Percentiles rank a stretch among this genome's conserved stretches.
phyloP scores from a whole-genome alignment of 768 basidiomycete species.

The Holtermannia corniformis region DNA sequence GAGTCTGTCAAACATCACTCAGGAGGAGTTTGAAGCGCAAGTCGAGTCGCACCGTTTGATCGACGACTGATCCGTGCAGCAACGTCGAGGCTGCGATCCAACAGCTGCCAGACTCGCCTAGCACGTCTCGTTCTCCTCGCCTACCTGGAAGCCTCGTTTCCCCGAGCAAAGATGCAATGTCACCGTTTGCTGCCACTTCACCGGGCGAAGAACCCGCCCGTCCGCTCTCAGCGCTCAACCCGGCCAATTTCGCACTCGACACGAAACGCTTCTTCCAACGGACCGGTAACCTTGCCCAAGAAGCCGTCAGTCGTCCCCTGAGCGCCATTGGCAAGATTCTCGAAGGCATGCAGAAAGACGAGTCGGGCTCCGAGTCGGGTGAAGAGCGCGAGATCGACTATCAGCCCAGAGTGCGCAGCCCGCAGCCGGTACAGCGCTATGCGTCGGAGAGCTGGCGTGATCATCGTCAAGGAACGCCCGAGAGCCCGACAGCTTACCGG shows the following conservation, averaged over 20 bases:
- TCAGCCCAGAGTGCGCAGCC: not conserved
- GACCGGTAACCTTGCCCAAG: slow-evolving; percentile 57
- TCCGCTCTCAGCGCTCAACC: slow-evolving; percentile 57
- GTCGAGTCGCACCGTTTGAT: too few relatives aligned
- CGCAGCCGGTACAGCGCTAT: not conserved
- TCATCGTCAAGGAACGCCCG: not conserved
- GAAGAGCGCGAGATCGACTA: slow-evolving; percentile 45
- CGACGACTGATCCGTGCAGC: too few relatives aligned
- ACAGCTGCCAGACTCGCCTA: slow-evolving; percentile 63
- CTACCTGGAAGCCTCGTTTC: slow-evolving; percentile 43
- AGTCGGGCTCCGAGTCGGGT: slow-evolving; percentile 43
- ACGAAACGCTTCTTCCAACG: slow-evolving; percentile 75
- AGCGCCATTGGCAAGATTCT: slow-evolving; percentile 80
- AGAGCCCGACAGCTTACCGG: not conserved
- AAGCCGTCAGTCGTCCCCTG: slow-evolving; percentile 77
- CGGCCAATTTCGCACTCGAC: slow-evolving; percentile 52
- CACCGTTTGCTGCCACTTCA: slow-evolving; percentile 26
- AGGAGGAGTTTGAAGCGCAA: slow-evolving; percentile 80
- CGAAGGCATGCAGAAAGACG: slow-evolving; percentile 63
- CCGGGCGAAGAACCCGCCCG: slow-evolving; percentile 80
- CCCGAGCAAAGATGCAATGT: slow-evolving; percentile 27
- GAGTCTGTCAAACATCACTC: slow-evolving; percentile 82
- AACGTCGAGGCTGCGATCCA: slow-evolving; percentile 55
- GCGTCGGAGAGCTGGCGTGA: not conserved
- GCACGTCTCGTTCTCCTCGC: slow-evolving; percentile 51